phyloP scores from a whole-genome alignment of 23 red algal species.

The Gracilaria caudata region DNA sequence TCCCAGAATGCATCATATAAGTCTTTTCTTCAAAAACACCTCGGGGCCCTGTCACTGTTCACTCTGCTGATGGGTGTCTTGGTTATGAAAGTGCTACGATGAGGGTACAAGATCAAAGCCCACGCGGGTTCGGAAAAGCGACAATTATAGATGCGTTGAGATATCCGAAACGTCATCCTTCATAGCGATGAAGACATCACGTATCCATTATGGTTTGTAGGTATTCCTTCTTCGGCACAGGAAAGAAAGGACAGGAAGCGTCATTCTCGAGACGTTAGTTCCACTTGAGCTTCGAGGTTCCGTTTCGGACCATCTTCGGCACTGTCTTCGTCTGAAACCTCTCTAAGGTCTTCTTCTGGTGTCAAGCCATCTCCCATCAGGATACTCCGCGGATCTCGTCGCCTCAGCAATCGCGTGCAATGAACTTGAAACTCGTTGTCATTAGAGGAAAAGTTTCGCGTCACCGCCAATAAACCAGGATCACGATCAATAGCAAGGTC shows the following conservation, averaged over 20 bases:
- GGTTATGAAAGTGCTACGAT: neutral
- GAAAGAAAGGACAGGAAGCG: neutral
- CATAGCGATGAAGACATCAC: too few relatives aligned
- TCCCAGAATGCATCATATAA: neutral
- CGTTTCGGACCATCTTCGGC: constrained; percentile 10
- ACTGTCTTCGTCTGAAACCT: constrained; percentile 16
- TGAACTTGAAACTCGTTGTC: constrained; percentile 65
- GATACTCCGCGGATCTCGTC: constrained; percentile 68
- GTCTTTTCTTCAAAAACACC: neutral
- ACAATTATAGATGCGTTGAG: neutral
- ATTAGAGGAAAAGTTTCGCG: constrained; percentile 77
- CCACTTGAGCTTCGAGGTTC: constrained; percentile 48
- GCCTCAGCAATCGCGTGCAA: constrained; percentile 62
- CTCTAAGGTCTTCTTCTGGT: neutral
- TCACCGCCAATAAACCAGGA: constrained; percentile 66
- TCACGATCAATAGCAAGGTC: constrained; percentile 90
- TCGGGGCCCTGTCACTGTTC: neutral
- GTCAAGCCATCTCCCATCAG: constrained; percentile 32
- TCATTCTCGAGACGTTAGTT: constrained; percentile 53
- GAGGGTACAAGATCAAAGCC: neutral
- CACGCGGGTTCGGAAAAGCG: too few relatives aligned
- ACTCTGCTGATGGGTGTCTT: neutral
- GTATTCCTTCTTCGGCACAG: neutral
- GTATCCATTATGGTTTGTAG: too few relatives aligned
- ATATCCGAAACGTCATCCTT: neutral